phyloP scores from a whole-genome alignment of 192 early-diverging fungal species.

The Haplosporangium gracile region DNA sequence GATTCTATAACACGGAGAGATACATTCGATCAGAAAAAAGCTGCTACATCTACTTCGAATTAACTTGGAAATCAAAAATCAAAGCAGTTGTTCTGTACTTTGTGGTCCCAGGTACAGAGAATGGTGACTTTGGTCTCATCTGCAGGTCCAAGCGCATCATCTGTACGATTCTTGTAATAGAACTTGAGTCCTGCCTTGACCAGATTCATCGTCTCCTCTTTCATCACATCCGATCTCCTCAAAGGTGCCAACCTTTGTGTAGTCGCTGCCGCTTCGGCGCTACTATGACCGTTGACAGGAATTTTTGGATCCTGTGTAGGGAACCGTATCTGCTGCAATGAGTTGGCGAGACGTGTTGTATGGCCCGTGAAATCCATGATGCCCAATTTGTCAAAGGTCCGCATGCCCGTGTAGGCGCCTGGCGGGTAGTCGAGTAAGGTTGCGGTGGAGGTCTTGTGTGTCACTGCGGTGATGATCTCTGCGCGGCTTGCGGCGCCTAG shows the following conservation, averaged over 20 bases:
- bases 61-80: not conserved
- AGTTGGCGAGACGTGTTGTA: conserved; percentile 61
- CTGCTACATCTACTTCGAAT: not conserved
- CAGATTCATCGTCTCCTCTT: conserved; percentile 34
- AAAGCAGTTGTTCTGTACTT: conserved; percentile 43
- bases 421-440: conserved; percentile 40
- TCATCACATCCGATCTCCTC: conserved; percentile 11
- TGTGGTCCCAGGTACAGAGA: conserved; percentile 65
- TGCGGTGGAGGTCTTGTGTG: conserved; percentile 26
- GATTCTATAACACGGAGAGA: not conserved
- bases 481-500: conserved; percentile 15
- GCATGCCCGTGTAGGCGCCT: conserved; percentile 76
- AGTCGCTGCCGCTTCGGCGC: not conserved
- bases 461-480: conserved; percentile 17
- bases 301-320: not conserved
- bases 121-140: conserved; percentile 70
- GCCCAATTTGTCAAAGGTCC: conserved; percentile 64
- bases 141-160: not conserved
- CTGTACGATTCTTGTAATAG: conserved; percentile 52
- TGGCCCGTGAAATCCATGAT: conserved; percentile 72
- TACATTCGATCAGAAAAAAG: not conserved
- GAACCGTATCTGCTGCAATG: conserved; percentile 64
- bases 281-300: not conserved
- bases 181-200: conserved; percentile 58
- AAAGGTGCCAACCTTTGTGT: conserved; percentile 46